phyloP scores from a whole-genome alignment of 352 stramenopile species.

The Bremia lactucae region DNA sequence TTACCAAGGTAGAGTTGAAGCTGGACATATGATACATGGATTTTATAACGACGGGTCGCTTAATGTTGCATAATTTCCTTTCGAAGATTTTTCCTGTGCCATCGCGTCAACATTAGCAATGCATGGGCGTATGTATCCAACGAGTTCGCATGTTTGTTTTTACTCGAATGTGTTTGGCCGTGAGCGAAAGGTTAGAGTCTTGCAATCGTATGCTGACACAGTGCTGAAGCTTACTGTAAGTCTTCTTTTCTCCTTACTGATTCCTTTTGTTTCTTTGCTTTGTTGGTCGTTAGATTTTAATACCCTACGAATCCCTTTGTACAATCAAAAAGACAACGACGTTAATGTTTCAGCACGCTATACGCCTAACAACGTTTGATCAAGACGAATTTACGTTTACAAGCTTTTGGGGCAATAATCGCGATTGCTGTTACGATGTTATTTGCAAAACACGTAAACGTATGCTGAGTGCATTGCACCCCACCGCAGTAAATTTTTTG shows the following conservation, averaged over 20 bases:
- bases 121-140: conserved; percentile 85
- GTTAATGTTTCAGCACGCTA: conserved; percentile 70
- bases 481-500: conserved; percentile 7
- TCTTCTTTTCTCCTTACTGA: background rate
- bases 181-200: conserved; percentile 56
- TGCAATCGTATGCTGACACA: conserved; percentile 15
- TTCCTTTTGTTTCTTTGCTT: conserved; percentile 7
- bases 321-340: conserved; percentile 74
- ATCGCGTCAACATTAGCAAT: conserved; percentile 70
- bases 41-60: conserved; percentile 5
- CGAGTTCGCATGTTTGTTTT: conserved; percentile 71
- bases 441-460: conserved; percentile 52
- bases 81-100: conserved; percentile 77
- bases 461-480: conserved; percentile 25
- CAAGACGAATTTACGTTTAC: conserved; percentile 81
- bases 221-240: background rate
- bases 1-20: conserved; percentile 43
- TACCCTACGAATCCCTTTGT: conserved; percentile 77
- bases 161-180: conserved; percentile 84
- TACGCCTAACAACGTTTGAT: conserved; percentile 50
- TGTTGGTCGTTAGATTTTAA: conserved; percentile 41
- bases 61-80: too few relatives aligned
- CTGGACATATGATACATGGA: too few relatives aligned
- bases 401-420: conserved; percentile 78
- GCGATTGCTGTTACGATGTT: conserved; percentile 71